A percentile compares a stretch with the other conserved stretches of the same genome.
Conservation (phyloP, 768 basidiomycete species). For the Suillus occidentalis region DNA sequence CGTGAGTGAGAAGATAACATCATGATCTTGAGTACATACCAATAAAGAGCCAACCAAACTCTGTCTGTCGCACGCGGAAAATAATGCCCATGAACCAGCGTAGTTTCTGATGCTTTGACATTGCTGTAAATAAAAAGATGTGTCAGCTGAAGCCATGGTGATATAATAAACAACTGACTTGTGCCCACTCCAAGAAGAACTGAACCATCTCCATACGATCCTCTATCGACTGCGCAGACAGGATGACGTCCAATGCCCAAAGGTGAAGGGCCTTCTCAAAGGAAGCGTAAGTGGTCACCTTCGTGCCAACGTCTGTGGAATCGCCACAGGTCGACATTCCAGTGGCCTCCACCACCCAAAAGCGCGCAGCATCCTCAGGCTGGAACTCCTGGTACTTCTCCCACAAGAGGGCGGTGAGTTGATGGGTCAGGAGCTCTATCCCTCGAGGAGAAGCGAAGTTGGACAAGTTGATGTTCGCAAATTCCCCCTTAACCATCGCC, state of each 20-base stretch:
- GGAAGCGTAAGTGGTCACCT: slow-evolving; percentile 31
- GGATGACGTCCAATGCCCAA: slow-evolving; percentile 42
- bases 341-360: slow-evolving; percentile 35
- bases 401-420: slow-evolving; percentile 42
- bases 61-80: slow-evolving; percentile 41
- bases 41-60: slow-evolving; percentile 30
- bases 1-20: background rate
- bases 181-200: slow-evolving; percentile 48
- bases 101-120: slow-evolving; percentile 49
- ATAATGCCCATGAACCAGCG: slow-evolving; percentile 41
- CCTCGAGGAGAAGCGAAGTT: slow-evolving; percentile 38
- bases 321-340: slow-evolving; percentile 15
- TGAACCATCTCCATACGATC: slow-evolving; percentile 30
- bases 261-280: slow-evolving; percentile 38
- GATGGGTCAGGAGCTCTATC: slow-evolving; percentile 44
- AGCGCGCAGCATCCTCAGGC: slow-evolving; percentile 42
- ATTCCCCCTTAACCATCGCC: slow-evolving; percentile 29
- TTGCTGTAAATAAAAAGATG: slow-evolving; percentile 29
- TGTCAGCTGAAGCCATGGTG: slow-evolving; percentile 4
- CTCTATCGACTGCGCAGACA: slow-evolving; percentile 20
- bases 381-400: slow-evolving; percentile 40
- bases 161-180: slow-evolving; percentile 27
- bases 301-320: slow-evolving; percentile 25
- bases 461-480: slow-evolving; percentile 29
- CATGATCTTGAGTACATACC: background rate